Conservation (phyloP, 345 rosid species). For the Lagerstroemia speciosa region DNA sequence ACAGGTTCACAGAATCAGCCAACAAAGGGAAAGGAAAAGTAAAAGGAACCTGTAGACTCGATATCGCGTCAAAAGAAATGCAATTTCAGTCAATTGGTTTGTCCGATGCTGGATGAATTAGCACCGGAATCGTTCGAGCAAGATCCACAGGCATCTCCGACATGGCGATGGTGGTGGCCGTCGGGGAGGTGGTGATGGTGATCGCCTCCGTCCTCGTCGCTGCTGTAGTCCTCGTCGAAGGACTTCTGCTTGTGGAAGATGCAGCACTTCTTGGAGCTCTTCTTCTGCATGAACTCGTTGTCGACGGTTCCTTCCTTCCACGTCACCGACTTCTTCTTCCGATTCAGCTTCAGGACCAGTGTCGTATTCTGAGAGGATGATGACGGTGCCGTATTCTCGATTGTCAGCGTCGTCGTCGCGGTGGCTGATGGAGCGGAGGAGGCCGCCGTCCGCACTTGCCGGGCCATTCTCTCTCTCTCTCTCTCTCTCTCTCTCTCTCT, state of each 20-base stretch:
- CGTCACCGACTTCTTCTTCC: conserved; percentile 78
- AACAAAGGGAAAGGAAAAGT: not conserved
- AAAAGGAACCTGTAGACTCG: not conserved
- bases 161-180: conserved; percentile 12
- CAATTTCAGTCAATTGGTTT: not conserved
- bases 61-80: not conserved
- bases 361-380: conserved; percentile 5
- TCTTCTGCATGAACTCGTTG: conserved; percentile 94
- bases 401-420: conserved; percentile 4
- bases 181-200: conserved; percentile 16
- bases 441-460: not conserved
- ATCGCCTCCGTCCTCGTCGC: conserved; percentile 45
- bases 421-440: conserved; percentile 2
- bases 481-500: not conserved
- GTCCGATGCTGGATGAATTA: not conserved
- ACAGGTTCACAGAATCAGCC: not conserved
- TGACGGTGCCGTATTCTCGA: not conserved
- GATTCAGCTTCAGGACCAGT: conserved; percentile 24
- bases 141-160: conserved; percentile 8
- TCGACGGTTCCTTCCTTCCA: conserved; percentile 97
- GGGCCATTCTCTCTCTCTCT: conserved; percentile 9
- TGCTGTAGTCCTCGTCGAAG: conserved; percentile 83
- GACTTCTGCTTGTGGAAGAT: conserved; percentile 90
- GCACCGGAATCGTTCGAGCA: conserved; percentile 15
- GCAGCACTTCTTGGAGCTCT: conserved; percentile 95